Evolutionary conservation across 1,284 basidiomycete species (phyloP).

Genomic region (Sutorius eximius): DNA sequence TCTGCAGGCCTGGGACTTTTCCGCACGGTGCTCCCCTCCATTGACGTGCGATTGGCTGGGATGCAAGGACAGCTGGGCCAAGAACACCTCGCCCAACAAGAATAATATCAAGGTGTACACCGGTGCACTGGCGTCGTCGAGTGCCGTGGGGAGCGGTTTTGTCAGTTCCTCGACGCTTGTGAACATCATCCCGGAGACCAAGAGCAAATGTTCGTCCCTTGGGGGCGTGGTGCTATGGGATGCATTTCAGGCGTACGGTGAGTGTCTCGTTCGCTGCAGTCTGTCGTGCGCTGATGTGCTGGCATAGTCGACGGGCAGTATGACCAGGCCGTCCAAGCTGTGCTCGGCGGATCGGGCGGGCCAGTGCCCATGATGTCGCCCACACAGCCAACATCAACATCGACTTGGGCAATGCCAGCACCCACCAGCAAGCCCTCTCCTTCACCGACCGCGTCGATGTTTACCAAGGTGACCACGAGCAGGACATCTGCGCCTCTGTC

Average conservation of each 20-base stretch:
- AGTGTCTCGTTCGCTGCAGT: constrained; percentile 1
- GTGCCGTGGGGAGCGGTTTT: constrained; percentile 52
- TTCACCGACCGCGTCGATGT: constrained; percentile 16
- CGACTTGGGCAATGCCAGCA: no score
- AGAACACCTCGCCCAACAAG: constrained; percentile 53
- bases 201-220: constrained; percentile 56
- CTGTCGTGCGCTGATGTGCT: background rate
- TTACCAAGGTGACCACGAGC: constrained; percentile 10
- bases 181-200: constrained; percentile 44
- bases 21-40: constrained; percentile 41
- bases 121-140: constrained; percentile 53
- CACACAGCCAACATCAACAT: background rate
- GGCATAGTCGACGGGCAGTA: constrained; percentile 50
- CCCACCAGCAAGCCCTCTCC: no score
- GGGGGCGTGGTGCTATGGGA: constrained; percentile 74
- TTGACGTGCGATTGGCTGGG: background rate
- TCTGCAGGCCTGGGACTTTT: constrained; percentile 51
- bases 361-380: background rate
- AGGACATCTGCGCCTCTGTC: constrained; percentile 21
- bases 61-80: constrained; percentile 64
- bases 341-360: constrained; percentile 36
- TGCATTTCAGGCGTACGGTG: constrained; percentile 58
- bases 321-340: constrained; percentile 53
- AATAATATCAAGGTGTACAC: constrained; percentile 65
- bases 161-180: constrained; percentile 48